A percentile compares a stretch with the other conserved stretches of the same genome.
Conservation (phyloP, 139 green algal genomes). For the Chlorella sp. region DNA sequence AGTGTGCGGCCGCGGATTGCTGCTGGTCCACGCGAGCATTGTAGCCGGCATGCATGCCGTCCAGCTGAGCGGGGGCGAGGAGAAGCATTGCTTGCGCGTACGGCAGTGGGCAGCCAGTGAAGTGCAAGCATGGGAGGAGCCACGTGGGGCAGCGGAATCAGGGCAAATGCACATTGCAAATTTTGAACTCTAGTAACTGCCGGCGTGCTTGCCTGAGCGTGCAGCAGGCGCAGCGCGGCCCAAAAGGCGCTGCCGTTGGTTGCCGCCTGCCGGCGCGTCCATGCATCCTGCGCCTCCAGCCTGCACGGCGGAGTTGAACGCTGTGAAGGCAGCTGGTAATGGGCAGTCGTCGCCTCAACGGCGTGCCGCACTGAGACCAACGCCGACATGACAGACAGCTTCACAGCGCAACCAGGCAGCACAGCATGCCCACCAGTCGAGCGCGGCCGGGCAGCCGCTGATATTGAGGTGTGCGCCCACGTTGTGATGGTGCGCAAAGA, state of each 20-base stretch:
- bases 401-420: neutral
- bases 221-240: conserved; percentile 51
- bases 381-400: too few species aligned
- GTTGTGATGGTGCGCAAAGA: conserved; percentile 28
- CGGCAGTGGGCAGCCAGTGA: too few species aligned
- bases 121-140: neutral
- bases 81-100: too few species aligned
- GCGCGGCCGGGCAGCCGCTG: neutral
- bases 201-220: conserved; percentile 43
- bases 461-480: conserved; percentile 7
- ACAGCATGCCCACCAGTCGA: conserved; percentile 17
- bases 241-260: conserved; percentile 40
- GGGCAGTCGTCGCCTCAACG: too few species aligned
- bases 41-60: conserved; percentile 70
- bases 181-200: too few species aligned
- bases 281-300: conserved; percentile 60
- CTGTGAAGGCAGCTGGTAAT: too few species aligned
- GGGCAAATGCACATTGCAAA: too few species aligned
- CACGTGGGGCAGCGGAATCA: too few species aligned
- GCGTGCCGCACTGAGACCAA: too few species aligned
- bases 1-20: too few species aligned
- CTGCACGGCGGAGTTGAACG: conserved; percentile 41
- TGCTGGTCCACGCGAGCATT: neutral
- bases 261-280: conserved; percentile 27
- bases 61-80: conserved; percentile 24